These are phyloP conservation scores for Litsea cubeba DNA, from an alignment of 164 flowering plant genomes.

Conservation along the genomic window DNA sequence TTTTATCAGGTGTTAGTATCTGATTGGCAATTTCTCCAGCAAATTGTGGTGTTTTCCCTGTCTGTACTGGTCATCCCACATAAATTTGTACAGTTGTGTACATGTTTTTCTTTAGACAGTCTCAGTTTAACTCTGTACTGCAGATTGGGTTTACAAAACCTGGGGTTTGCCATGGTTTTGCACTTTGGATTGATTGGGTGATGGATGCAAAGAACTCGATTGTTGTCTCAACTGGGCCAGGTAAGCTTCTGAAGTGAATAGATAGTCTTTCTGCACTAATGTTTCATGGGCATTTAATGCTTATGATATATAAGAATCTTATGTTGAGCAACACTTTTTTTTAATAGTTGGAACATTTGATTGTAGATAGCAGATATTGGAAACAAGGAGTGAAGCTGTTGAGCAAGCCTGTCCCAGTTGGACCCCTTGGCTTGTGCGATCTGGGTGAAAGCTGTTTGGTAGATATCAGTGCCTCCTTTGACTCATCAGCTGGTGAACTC, in stretches of 20 bases:
- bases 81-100: too few relatives aligned
- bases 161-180: slow-evolving; percentile 89
- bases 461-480: slow-evolving; percentile 51
- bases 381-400: slow-evolving; percentile 94
- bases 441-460: slow-evolving; percentile 20
- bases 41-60: neutral
- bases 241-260: slow-evolving; percentile 24
- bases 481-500: slow-evolving; percentile 63
- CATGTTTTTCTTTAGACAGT: neutral
- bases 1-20: neutral
- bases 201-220: slow-evolving; percentile 48
- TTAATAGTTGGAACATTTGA: slow-evolving; percentile 1
- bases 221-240: slow-evolving; percentile 75
- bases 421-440: slow-evolving; percentile 13
- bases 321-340: neutral
- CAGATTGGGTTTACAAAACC: slow-evolving; percentile 53
- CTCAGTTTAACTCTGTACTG: neutral
- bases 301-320: neutral
- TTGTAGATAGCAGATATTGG: slow-evolving; percentile 66
- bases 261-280: neutral
- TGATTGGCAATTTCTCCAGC: too few relatives aligned
- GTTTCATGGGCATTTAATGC: neutral
- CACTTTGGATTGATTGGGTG: slow-evolving; percentile 94
- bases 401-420: slow-evolving; percentile 44
- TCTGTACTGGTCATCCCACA: neutral